Evolutionary conservation across 2,329 filamentous ascomycete genomes (phyloP), one percentile per base, ranked within the genome.

Genomic region (Ustulina deusta): DNA sequence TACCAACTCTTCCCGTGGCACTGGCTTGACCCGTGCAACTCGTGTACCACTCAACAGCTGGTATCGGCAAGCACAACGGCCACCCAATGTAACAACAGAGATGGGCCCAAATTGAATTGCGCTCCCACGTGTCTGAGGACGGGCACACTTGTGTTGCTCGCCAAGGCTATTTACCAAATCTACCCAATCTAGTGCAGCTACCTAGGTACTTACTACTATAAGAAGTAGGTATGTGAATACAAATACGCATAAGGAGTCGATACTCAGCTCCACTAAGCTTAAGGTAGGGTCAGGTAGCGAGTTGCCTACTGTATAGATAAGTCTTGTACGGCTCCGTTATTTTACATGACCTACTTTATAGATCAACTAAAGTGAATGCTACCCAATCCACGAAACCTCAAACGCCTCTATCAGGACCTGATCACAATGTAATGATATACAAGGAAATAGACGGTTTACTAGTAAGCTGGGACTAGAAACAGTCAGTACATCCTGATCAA

Each of bases 51-150:
- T 52, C 54, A 42, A 48, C 25, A 46, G 15, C 22, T 63, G 49
- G 48, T 46, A 59, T 34, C 59, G 61, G 61, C 57, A 56, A 22
- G 58, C 58, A 64, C 44, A 52, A 65, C 54, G 54, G 46, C 48
- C 22, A 32, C 57, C 61, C 48, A 44, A 55, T 63, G 55, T 49
- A 60, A 66, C 48, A 48, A 40, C 64, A 61, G 44, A 36, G 52
- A 62, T 56, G 55, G 48, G 51, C 65, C 55, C 58, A 60, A 64
- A 22, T 57, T 61, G 61, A 63, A 68, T 60, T 68, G 58, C 68
- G 36, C 61, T 65, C 65, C 68, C 68, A 70, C 68, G 68, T 70
- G 68, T 52, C 46, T 57, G 27, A 40, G 58, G 38, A 67, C 59
- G 46, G 54, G 58, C 61, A 63, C 49, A 59, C n/a, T 59, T 46